Evolutionary conservation across 2,329 filamentous ascomycete genomes (phyloP).

Genomic region (Diaporthe sp.): DNA sequence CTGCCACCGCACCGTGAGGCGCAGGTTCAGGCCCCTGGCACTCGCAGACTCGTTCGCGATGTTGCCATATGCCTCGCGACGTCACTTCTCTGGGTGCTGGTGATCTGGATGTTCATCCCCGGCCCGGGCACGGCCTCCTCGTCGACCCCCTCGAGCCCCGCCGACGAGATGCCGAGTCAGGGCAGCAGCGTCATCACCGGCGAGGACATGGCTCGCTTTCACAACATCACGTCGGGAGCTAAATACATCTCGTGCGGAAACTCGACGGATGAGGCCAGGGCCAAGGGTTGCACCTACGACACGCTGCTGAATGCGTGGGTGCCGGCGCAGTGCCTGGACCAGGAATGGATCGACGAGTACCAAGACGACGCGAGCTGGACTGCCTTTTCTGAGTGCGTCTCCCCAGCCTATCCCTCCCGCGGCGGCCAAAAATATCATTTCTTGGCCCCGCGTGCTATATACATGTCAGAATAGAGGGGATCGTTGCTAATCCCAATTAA

Average conservation of each 20-base stretch:
- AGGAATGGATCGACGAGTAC: slow-evolving; percentile 45
- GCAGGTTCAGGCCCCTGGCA: not conserved
- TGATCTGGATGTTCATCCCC: slow-evolving; percentile 24
- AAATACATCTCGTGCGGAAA: slow-evolving; percentile 34
- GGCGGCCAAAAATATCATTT: not conserved
- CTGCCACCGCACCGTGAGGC: not conserved
- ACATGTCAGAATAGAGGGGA: not conserved
- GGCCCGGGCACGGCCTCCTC: not conserved
- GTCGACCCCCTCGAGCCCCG: not conserved
- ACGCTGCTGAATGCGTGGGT: slow-evolving; percentile 40
- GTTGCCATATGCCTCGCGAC: slow-evolving; percentile 20
- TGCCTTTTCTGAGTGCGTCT: slow-evolving; percentile 41
- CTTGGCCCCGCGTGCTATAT: not conserved
- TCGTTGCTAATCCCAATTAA: not conserved
- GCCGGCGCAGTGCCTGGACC: slow-evolving; percentile 44
- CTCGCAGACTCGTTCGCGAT: slow-evolving; percentile 11
- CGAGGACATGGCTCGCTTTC: slow-evolving; percentile 2
- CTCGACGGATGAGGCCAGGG: slow-evolving; percentile 37
- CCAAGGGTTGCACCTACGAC: slow-evolving; percentile 38
- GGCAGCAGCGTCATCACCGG: slow-evolving; percentile 15
- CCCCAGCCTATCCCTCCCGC: not conserved
- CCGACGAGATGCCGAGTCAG: slow-evolving; percentile 1
- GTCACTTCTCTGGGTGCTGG: slow-evolving; percentile 27
- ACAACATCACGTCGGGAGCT: slow-evolving; percentile 29
- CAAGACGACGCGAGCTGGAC: slow-evolving; percentile 44